phyloP scores from a whole-genome alignment of 129 eudicot species.

The Solidago caesia region DNA sequence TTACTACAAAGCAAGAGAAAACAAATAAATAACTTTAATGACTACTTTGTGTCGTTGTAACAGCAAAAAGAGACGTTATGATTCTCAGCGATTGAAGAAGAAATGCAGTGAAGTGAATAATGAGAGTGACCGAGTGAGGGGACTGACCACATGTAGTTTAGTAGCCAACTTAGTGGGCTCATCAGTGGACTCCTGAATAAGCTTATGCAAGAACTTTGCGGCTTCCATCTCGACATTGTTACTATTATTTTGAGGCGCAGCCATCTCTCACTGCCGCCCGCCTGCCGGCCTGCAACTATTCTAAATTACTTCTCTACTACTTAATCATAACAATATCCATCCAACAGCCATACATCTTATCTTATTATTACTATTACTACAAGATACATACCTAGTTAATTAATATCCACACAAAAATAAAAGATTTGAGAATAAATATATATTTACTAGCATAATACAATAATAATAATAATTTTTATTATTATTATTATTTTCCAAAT shows the following conservation, averaged over 20 bases:
- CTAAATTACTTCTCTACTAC: no score
- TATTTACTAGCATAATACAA: no score
- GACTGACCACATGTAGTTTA: conserved; percentile 85
- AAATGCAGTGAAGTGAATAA: not conserved
- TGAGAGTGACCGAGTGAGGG: not conserved
- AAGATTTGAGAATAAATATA: no score
- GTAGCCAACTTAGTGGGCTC: conserved; percentile 98
- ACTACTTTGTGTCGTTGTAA: not conserved
- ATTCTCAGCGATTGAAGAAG: no score
- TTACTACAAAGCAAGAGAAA: not conserved
- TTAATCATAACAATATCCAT: no score
- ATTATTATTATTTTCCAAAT: no score
- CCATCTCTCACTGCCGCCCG: conserved; percentile 41
- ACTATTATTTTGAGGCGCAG: conserved; percentile 47
- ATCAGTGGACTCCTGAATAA: conserved; percentile 91
- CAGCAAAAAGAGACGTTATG: not conserved
- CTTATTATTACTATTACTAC: no score
- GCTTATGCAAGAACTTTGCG: conserved; percentile 94
- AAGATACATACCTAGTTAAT: no score
- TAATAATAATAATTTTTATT: no score
- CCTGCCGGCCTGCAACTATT: no score
- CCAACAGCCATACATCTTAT: no score
- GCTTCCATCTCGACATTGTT: conserved; percentile 83
- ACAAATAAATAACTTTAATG: conserved; percentile 7
- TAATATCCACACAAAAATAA: no score